Conservation (phyloP, 2,329 filamentous ascomycete genomes). For the Pseudogymnoascus sp. region DNA sequence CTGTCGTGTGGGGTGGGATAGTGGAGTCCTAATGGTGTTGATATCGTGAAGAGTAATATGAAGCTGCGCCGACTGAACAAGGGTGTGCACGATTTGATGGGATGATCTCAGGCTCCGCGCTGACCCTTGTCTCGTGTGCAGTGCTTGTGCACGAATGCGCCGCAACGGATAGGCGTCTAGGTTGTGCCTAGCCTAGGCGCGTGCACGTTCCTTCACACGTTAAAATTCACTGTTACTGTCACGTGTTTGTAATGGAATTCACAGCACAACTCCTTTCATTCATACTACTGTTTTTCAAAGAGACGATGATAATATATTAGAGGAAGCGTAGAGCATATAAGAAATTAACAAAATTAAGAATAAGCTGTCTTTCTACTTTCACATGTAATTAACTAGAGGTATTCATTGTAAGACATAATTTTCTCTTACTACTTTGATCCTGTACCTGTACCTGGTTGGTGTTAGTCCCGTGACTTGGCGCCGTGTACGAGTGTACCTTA, state of each 20-base stretch:
- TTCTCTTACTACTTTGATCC: not conserved
- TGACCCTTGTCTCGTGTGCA: conserved; percentile 3
- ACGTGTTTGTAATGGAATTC: not conserved
- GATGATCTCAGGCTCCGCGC: not conserved
- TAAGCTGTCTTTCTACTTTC: not conserved
- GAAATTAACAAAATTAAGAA: not conserved
- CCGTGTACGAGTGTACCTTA: conserved; percentile 5
- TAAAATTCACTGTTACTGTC: not conserved
- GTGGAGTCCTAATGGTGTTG: conserved; percentile 1
- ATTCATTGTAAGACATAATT: not conserved
- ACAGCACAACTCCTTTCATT: not conserved
- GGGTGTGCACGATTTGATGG: conserved; percentile 6
- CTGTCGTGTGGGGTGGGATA: not conserved
- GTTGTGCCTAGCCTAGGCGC: conserved; percentile 5
- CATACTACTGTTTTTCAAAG: not conserved
- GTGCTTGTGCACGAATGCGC: conserved; percentile 6
- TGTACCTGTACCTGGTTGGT: not conserved
- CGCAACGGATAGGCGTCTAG: conserved; percentile 6
- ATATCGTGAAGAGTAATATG: not conserved
- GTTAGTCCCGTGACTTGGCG: conserved; percentile 2
- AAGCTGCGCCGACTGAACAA: conserved; percentile 8
- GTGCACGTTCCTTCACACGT: not conserved
- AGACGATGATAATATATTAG: not conserved
- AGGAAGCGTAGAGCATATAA: not conserved
- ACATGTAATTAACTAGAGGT: not conserved